A percentile compares a stretch with the other conserved stretches of the same genome.
These are phyloP conservation scores for Ophiosphaerella herpotricha DNA, from an alignment of 2,329 filamentous ascomycete genomes.

Conservation along the genomic window DNA sequence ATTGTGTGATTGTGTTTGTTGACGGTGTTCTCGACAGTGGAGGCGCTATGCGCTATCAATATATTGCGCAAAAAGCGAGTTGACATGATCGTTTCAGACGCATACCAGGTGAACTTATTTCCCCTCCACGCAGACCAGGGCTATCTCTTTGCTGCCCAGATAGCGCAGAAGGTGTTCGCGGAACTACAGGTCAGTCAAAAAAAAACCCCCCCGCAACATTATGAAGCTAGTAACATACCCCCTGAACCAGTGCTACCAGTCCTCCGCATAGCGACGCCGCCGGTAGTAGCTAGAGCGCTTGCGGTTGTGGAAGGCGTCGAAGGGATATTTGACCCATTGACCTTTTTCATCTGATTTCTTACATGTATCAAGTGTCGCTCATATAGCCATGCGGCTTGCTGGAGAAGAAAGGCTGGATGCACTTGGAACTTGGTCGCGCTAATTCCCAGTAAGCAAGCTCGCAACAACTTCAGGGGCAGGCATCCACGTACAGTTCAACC, in stretches of 20 bases:
- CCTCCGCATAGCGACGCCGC: conserved; percentile 56
- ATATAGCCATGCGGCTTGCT: conserved; percentile 92
- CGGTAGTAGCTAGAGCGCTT: conserved; percentile 51
- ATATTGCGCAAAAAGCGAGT: background rate
- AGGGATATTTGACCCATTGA: conserved; percentile 63
- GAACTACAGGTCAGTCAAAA: conserved; percentile 25
- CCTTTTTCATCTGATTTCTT: conserved; percentile 83
- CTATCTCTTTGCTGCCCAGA: conserved; percentile 63
- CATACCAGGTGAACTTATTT: conserved; percentile 50
- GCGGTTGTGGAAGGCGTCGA: conserved; percentile 45
- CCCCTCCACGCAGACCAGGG: conserved; percentile 56
- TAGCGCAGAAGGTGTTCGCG: conserved; percentile 58
- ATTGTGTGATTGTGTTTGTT: conserved; percentile 54
- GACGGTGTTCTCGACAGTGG: conserved; percentile 53
- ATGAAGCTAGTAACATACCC: conserved; percentile 25
- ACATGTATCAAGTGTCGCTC: conserved; percentile 90
- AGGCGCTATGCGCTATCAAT: conserved; percentile 21
- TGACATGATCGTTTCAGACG: background rate
- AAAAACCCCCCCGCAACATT: background rate
- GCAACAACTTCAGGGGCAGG: background rate
- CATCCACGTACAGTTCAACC: conserved; percentile 69
- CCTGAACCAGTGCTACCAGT: conserved; percentile 53
- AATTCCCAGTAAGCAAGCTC: conserved; percentile 2
- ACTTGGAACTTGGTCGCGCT: conserved; percentile 79
- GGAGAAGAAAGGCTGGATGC: conserved; percentile 82